Evolutionary conservation across 192 early-diverging fungal genomes (phyloP), one percentile per base, ranked within the genome.

Genomic region (Thoreauomyces humboldtii): DNA sequence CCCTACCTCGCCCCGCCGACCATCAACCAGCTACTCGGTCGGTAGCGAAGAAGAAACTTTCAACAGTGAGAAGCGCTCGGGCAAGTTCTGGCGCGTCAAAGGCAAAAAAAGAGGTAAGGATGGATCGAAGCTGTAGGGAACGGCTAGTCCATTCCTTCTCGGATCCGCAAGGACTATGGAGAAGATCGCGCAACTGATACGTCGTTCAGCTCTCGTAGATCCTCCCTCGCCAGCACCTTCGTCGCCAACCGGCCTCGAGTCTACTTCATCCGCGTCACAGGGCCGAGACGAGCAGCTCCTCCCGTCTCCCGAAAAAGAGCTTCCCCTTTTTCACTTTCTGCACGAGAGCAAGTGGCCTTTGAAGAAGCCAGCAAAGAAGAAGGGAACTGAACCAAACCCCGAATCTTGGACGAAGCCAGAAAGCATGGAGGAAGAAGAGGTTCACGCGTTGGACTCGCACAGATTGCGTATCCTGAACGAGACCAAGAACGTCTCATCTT

Each of bases 401-500:
- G 46, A 47, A 11, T 29, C 59, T 2, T 61, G 59, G 59, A 44
- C 44, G 4, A 44, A 32, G 32, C 59, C 59, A 0, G 2, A 21
- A 25, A 46, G 14, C 15, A 61, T 61, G 46, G 53, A 28, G 2
- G 63, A 65, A 12, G 65, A 1, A 0, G 45, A 35, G 45, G 22
- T 33, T 5, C 25, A 55, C 14, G 29, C 68, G 15, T 37, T 70
- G 19, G 72, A 73, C 25, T 59, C 70, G 60, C 63, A 71, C 63
- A 72, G 70, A 33, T 48, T 25, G 5, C 57, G 53, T 34, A 78
- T 78, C 57, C 68, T 73, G 32, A 69, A 58, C 47, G 77, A 78
- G 47, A 73, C 70, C 43, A 74, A 75, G 51, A 75, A 77, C 65
- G 69, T 77, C 21, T 72, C 74, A 24, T 82, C 81, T 11, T 82